Conservation (phyloP, 805 yeast genomes). For the Cyberlindnera euphorbiae region DNA sequence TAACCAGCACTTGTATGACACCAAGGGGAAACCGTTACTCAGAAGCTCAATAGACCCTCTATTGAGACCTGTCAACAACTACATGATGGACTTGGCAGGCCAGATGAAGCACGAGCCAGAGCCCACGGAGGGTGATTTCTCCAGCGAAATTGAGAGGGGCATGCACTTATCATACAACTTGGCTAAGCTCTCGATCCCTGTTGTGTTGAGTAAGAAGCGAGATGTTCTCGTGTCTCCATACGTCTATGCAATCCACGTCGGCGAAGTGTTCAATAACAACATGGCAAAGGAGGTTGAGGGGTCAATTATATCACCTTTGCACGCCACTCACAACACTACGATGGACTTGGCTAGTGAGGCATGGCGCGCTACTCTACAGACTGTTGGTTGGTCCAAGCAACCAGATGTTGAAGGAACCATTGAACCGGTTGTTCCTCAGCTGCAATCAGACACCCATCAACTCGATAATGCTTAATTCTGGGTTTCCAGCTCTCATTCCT, state of each 20-base stretch:
- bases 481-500: no score
- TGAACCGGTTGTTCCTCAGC: no score
- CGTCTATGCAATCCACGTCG: constrained; percentile 31
- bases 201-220: constrained; percentile 24
- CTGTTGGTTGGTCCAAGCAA: constrained; percentile 1
- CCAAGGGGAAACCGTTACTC: constrained; percentile 57
- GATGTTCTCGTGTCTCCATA: constrained; percentile 32
- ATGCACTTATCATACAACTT: constrained; percentile 36
- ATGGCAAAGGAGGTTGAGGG: constrained; percentile 35
- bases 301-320: constrained; percentile 26
- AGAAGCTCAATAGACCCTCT: constrained; percentile 61
- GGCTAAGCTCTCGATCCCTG: constrained; percentile 35
- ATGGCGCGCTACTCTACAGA: constrained; percentile 10
- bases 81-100: constrained; percentile 41
- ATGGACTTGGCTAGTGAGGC: constrained; percentile 30
- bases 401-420: no score
- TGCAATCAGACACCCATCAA: no score
- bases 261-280: constrained; percentile 35
- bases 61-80: constrained; percentile 55
- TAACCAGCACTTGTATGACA: constrained; percentile 48
- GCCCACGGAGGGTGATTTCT: constrained; percentile 37
- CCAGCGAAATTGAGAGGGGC: constrained; percentile 59
- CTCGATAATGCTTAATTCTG: no score
- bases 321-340: constrained; percentile 30
- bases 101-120: constrained; percentile 48